Base-by-base conservation (phyloP, 805 yeast species). In the Wickerhamiella lipophila region DNA sequence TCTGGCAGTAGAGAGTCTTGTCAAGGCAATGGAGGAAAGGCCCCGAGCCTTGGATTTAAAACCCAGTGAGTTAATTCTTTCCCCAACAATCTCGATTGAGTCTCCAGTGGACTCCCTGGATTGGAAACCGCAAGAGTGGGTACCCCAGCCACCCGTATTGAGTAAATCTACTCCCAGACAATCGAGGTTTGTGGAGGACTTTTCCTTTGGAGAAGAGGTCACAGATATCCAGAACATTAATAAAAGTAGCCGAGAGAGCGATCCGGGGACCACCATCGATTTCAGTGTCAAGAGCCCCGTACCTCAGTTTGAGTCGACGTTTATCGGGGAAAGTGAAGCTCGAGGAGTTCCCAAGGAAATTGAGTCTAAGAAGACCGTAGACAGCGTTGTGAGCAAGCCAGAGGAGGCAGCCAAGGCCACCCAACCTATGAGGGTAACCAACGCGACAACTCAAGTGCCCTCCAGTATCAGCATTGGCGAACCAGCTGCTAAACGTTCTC, bases 241-340 rank as follows among this genome's bases (percentile, higher is more conserved):
- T 12, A 19, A 22, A 19, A 36, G 41, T n/a, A 36, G 41, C 26
- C 26, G 26, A 3, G 9, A 26, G 26, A 36, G 41, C 26, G 41
- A 36, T 8, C 41, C 41, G 3, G 41, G 38, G 9, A n/a, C n/a
- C 15, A n/a, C n/a, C 15, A n/a, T 32, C 11, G 38, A 32, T 15
- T 32, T 32, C 11, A 32, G 38, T 16, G 38, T 32, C 21, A 32
- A 16, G 19, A 38, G 21, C 26, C 42, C 42, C 4, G 42, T 38
- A 21, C 42, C 42, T 12, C 11, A 19, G n/a, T 32, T 23, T 16
- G 46, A 42, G 19, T 42, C 46, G 16, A 42, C 46, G 3, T 42
- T 42, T 42, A 18, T 38, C 21, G 42, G 42, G 6, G 42, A 38
- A 5, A 21, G 12, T 19, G 26, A 22, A n/a, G 15, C 19, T 23